phyloP scores from a whole-genome alignment of 495 filamentous ascomycete species.

The Lichenothelia convexa region DNA sequence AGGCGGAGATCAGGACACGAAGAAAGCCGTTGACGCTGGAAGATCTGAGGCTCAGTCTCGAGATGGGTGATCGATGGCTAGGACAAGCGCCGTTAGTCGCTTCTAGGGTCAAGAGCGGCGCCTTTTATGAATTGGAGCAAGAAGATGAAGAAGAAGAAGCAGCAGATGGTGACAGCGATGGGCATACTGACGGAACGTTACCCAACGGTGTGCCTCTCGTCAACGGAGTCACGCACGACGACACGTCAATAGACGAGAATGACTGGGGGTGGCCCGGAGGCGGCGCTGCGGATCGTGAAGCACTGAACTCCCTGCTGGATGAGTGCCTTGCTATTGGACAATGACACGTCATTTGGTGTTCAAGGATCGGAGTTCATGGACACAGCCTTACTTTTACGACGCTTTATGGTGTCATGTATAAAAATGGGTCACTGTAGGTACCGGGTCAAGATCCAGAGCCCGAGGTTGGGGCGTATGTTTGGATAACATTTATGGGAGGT shows the following conservation, averaged over 20 bases:
- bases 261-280: conserved; percentile 1
- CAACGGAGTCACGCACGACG: neutral
- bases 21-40: conserved; percentile 53
- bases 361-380: no score
- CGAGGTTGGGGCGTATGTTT: no score
- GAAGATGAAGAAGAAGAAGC: neutral
- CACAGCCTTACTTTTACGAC: no score
- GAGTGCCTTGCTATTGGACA: neutral
- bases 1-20: conserved; percentile 48
- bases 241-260: neutral
- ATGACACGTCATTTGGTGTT: no score
- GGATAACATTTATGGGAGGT: no score
- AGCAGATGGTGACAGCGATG: neutral
- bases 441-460: no score
- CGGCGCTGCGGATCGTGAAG: neutral
- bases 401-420: no score
- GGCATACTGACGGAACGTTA: neutral
- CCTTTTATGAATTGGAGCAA: neutral
- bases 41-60: conserved; percentile 59
- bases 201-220: no score
- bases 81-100: conserved; percentile 40
- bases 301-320: neutral
- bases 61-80: conserved; percentile 53
- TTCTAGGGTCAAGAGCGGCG: neutral
- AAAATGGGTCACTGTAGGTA: no score